A percentile compares a stretch with the other conserved stretches of the same genome.
Evolutionary conservation across 306 rosid species (phyloP).

Genomic region (Inga oerstediana): DNA sequence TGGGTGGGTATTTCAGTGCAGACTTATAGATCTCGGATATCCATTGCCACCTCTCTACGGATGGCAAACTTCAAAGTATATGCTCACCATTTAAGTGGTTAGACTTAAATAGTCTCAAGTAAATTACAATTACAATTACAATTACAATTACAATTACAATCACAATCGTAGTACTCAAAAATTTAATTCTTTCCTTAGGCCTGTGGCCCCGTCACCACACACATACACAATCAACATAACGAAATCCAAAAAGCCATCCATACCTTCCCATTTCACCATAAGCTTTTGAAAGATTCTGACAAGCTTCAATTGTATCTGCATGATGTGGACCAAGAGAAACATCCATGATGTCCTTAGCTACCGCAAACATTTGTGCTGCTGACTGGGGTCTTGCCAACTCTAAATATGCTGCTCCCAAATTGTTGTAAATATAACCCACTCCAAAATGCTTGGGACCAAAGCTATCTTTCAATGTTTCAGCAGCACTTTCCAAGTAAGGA

Average conservation of each 20-base stretch:
- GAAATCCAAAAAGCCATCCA: constrained; percentile 33
- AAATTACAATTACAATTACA: constrained; percentile 16
- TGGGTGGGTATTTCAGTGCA: not conserved
- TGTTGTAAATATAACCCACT: constrained; percentile 91
- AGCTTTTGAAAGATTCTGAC: constrained; percentile 92
- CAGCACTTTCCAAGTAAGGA: constrained; percentile 90
- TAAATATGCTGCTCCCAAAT: constrained; percentile 92
- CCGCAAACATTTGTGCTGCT: constrained; percentile 93
- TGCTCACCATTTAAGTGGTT: not conserved
- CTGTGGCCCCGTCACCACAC: not conserved
- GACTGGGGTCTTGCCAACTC: constrained; percentile 94
- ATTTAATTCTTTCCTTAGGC: not conserved
- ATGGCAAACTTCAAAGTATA: not conserved
- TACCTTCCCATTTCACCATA: constrained; percentile 81
- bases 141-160: constrained; percentile 8
- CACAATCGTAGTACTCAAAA: not conserved
- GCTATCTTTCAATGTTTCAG: constrained; percentile 82
- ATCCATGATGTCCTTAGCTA: constrained; percentile 93
- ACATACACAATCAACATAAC: constrained; percentile 6
- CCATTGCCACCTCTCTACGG: not conserved
- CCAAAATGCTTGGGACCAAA: constrained; percentile 98
- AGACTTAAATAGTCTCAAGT: not conserved
- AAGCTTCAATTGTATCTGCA: constrained; percentile 83
- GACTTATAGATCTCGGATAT: not conserved
- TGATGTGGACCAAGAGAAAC: constrained; percentile 94